phyloP scores from a whole-genome alignment of 2,329 filamentous ascomycete species.

The Plenodomus biglobosus region DNA sequence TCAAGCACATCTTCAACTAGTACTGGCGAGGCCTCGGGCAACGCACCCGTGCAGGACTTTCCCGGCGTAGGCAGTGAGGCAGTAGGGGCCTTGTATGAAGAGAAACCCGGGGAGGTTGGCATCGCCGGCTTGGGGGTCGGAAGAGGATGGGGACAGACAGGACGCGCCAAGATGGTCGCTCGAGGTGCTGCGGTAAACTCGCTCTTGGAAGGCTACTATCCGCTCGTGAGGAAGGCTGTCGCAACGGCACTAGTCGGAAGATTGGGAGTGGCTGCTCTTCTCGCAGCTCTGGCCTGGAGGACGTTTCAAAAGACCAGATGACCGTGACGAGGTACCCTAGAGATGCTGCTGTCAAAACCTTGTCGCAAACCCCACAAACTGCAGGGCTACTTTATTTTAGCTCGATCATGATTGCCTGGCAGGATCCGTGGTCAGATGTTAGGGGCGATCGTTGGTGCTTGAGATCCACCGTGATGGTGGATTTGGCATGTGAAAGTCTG shows the following conservation, averaged over 20 bases:
- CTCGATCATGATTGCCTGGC: neutral
- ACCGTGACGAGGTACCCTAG: neutral
- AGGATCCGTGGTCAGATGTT: slow-evolving; percentile 7
- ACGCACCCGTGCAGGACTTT: slow-evolving; percentile 28
- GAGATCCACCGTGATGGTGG: slow-evolving; percentile 12
- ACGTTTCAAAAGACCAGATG: slow-evolving; percentile 10
- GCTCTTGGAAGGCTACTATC: slow-evolving; percentile 57
- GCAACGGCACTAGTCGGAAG: slow-evolving; percentile 47
- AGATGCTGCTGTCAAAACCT: neutral
- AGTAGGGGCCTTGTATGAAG: slow-evolving; percentile 22
- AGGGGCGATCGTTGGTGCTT: slow-evolving; percentile 18
- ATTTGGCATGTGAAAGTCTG: slow-evolving; percentile 29
- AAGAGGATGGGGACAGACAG: slow-evolving; percentile 39
- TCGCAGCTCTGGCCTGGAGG: slow-evolving; percentile 25
- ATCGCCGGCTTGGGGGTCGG: slow-evolving; percentile 51
- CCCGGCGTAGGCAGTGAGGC: slow-evolving; percentile 25
- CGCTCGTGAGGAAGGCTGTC: slow-evolving; percentile 52
- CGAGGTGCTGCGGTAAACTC: slow-evolving; percentile 49
- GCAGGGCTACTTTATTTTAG: neutral
- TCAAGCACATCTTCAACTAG: slow-evolving; percentile 7
- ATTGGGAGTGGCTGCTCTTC: slow-evolving; percentile 27
- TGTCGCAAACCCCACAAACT: neutral
- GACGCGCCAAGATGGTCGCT: slow-evolving; percentile 42
- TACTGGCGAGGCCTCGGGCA: slow-evolving; percentile 10
- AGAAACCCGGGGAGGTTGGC: slow-evolving; percentile 48